These are phyloP conservation scores for Diaporthe sp. DNA, from an alignment of 2,329 filamentous ascomycete species.

Conservation along the genomic window DNA sequence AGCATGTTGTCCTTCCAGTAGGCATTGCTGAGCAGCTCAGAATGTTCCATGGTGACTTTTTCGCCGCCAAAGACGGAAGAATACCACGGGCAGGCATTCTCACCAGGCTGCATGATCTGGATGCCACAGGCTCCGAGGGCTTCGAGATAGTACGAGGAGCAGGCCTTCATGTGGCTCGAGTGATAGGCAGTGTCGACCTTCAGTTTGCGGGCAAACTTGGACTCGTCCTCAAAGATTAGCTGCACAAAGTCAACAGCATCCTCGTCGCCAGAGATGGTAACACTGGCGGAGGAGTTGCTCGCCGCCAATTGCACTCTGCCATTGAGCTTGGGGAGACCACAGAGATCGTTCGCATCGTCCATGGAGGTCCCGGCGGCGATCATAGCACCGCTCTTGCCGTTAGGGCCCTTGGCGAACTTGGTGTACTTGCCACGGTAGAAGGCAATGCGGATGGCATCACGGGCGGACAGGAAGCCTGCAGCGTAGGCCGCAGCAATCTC, in stretches of 20 bases:
- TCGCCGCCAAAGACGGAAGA: conserved; percentile 45
- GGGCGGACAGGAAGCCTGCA: conserved; percentile 31
- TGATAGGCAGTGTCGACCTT: conserved; percentile 58
- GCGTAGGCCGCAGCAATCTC: conserved; percentile 41
- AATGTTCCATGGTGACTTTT: conserved; percentile 7
- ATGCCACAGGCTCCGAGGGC: conserved; percentile 17
- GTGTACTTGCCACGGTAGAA: conserved; percentile 43
- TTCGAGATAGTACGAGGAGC: conserved; percentile 38
- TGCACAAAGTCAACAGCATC: conserved; percentile 48
- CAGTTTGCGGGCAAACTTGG: conserved; percentile 50
- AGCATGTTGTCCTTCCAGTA: conserved; percentile 46
- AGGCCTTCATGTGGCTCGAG: conserved; percentile 53
- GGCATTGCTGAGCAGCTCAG: conserved; percentile 16
- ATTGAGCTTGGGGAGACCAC: conserved; percentile 41
- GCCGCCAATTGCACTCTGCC: conserved; percentile 47
- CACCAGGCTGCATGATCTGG: not conserved
- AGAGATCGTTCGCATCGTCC: conserved; percentile 43
- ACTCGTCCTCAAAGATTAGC: conserved; percentile 45
- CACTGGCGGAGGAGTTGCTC: conserved; percentile 48
- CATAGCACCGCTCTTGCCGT: conserved; percentile 32
- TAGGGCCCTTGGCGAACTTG: not conserved
- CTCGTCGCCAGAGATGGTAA: conserved; percentile 49
- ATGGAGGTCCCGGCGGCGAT: conserved; percentile 25
- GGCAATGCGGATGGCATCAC: conserved; percentile 46
- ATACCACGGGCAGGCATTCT: conserved; percentile 41